Base-by-base conservation (phyloP, 2,329 filamentous ascomycete genomes). In the Fusarium sp. region DNA sequence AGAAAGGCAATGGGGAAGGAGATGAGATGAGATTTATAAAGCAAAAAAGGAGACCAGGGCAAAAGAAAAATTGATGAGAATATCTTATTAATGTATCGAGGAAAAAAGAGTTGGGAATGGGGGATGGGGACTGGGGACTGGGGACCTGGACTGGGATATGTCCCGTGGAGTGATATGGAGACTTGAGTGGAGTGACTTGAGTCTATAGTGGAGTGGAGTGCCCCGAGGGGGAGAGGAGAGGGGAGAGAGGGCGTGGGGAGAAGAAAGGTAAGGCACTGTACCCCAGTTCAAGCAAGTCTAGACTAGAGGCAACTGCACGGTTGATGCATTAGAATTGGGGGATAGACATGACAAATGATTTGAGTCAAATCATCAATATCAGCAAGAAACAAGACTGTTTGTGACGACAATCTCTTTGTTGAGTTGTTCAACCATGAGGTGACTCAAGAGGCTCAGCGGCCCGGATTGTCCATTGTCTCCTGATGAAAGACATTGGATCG, bases 21-120 rank as follows among this genome's bases (percentile, higher is more conserved):
- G 28, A 28, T 25, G 26, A 62, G 58, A 71, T 66, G 48, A 65
- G 69, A 52, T 70, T 71, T 75, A 74, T 75, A 75, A 75, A 66
- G 46, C 19, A 51, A 39, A 18, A 52, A 26, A 34, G 49, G 41
- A 10, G 72, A 64, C 59, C 45, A 65, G 59, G 62, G 54, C 54
- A 48, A 49, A 52, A n/a, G 34, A 37, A 37, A 37, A 64, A 58
- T 51, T 55, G 54, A 54, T 58, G 41, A 61, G 61, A 49, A 60
- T 61, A 58, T 70, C 42, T 60, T 58, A 60, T 30, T 30, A 30
- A 30, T 30, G 28, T 30, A 30, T 65, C 18, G 34, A 37, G 34
- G 21, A 51, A 52, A 52, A 52, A 52, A 52, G 34, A 52, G 49
- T 52, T 52, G 49, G 49, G 34, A 37, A 60, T 65, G 34, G 34